Evolutionary conservation across 2,329 filamentous ascomycete species (phyloP).

Genomic region (Curvularia lunata): DNA sequence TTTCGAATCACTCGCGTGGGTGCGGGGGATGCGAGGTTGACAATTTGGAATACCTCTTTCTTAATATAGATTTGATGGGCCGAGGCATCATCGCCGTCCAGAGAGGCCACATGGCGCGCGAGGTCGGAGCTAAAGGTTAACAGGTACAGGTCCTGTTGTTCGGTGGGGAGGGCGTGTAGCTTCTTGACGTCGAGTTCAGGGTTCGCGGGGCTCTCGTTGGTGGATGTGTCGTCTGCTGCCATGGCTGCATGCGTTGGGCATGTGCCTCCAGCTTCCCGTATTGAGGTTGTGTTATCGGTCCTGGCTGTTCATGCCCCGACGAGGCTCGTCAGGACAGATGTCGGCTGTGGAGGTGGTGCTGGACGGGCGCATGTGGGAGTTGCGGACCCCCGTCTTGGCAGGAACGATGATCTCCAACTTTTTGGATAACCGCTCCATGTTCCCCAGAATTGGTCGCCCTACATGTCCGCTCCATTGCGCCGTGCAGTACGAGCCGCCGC

Average conservation of each 20-base stretch:
- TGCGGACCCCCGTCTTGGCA: constrained; percentile 41
- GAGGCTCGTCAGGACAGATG: constrained; percentile 22
- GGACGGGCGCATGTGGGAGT: constrained; percentile 19
- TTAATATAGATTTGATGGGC: constrained; percentile 91
- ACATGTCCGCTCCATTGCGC: constrained; percentile 37
- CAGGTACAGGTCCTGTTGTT: constrained; percentile 95
- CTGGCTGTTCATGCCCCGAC: constrained; percentile 29
- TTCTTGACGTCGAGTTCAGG: constrained; percentile 89
- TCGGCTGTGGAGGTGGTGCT: constrained; percentile 28
- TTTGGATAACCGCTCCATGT: constrained; percentile 13
- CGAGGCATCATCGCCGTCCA: constrained; percentile 80
- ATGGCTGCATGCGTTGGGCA: constrained; percentile 28
- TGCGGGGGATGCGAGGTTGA: constrained; percentile 79
- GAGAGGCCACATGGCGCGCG: constrained; percentile 75
- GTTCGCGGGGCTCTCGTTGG: constrained; percentile 56
- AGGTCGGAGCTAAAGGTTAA: constrained; percentile 86
- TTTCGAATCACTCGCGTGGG: constrained; percentile 89
- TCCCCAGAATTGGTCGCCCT: not conserved
- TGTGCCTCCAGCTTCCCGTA: constrained; percentile 11
- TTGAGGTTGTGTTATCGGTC: constrained; percentile 11
- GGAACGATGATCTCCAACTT: constrained; percentile 24
- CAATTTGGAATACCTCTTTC: constrained; percentile 90
- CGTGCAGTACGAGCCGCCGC: constrained; percentile 23
- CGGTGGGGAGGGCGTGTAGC: constrained; percentile 84
- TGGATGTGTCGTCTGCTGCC: constrained; percentile 35